Percentiles rank a stretch among this genome's conserved stretches.
phyloP scores from a whole-genome alignment of 2,329 filamentous ascomycete species.

The Harringtonia aguacate region DNA sequence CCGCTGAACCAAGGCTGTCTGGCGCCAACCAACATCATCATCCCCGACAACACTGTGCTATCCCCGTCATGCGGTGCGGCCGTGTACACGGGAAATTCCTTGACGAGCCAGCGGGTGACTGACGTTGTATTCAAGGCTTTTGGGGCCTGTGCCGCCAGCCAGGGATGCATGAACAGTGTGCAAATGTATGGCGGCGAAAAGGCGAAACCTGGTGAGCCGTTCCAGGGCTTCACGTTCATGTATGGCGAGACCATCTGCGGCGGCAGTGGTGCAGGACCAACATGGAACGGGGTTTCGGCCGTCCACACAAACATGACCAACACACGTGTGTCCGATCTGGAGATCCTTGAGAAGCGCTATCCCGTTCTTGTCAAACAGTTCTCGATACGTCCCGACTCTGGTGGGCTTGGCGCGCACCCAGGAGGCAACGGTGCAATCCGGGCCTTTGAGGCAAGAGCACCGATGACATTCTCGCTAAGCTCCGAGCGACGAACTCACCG shows the following conservation, averaged over 20 bases:
- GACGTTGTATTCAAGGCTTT: constrained; percentile 78
- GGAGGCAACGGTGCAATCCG: constrained; percentile 68
- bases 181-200: constrained; percentile 75
- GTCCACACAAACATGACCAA: constrained; percentile 87
- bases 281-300: constrained; percentile 62
- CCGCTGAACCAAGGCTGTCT: constrained; percentile 81
- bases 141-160: constrained; percentile 64
- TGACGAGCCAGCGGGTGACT: constrained; percentile 71
- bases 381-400: constrained; percentile 49
- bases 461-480: constrained; percentile 55
- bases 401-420: constrained; percentile 52
- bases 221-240: constrained; percentile 68
- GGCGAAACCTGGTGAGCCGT: constrained; percentile 39
- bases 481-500: constrained; percentile 65
- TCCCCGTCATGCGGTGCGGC: constrained; percentile 67
- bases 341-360: constrained; percentile 69
- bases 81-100: constrained; percentile 73
- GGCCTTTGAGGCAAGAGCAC: constrained; percentile 72
- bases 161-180: constrained; percentile 77
- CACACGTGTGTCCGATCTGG: constrained; percentile 70
- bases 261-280: constrained; percentile 60
- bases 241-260: constrained; percentile 83
- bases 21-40: constrained; percentile 62
- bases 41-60: constrained; percentile 63
- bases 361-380: constrained; percentile 65